Percentiles rank a stretch among this genome's conserved stretches.
Conservation (phyloP, 139 green algal species). For the Chlamydomonas applanata region DNA sequence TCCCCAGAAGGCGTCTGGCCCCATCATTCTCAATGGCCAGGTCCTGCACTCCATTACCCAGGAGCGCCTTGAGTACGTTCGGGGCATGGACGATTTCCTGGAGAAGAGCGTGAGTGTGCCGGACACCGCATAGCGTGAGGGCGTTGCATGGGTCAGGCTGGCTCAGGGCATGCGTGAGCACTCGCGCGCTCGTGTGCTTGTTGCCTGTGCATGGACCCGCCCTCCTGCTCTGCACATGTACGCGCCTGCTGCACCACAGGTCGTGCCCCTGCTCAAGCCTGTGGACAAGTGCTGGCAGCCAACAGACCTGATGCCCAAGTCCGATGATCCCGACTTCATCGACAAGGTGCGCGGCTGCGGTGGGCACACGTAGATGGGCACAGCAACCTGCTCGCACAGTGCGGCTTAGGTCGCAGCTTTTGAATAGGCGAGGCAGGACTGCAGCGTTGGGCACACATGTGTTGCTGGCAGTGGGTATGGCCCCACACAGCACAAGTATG, state of each 20-base stretch:
- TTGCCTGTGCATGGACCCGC: neutral
- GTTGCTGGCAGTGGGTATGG: no score
- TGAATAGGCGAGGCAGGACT: no score
- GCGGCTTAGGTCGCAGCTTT: no score
- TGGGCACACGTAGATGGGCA: no score
- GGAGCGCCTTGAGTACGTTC: slow-evolving; percentile 70
- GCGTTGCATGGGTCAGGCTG: no score
- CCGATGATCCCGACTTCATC: slow-evolving; percentile 84
- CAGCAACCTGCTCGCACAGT: no score
- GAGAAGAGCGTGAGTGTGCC: slow-evolving; percentile 44
- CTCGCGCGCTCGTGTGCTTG: no score
- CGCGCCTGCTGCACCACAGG: slow-evolving; percentile 27
- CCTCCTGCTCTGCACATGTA: neutral
- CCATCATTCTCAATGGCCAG: slow-evolving; percentile 72
- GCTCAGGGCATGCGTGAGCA: no score
- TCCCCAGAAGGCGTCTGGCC: slow-evolving; percentile 22
- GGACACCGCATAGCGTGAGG: no score
- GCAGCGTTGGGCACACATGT: no score
- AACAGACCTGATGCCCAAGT: slow-evolving; percentile 91
- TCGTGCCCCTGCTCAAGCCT: slow-evolving; percentile 78
- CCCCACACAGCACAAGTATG: no score
- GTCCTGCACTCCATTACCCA: slow-evolving; percentile 66
- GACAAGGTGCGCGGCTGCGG: slow-evolving; percentile 82
- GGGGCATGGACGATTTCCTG: slow-evolving; percentile 58
- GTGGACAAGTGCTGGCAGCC: slow-evolving; percentile 94